A percentile compares a stretch with the other conserved stretches of the same genome.
Evolutionary conservation across 2,329 filamentous ascomycete genomes (phyloP).

Genomic region (Trematosphaeria pertusa): DNA sequence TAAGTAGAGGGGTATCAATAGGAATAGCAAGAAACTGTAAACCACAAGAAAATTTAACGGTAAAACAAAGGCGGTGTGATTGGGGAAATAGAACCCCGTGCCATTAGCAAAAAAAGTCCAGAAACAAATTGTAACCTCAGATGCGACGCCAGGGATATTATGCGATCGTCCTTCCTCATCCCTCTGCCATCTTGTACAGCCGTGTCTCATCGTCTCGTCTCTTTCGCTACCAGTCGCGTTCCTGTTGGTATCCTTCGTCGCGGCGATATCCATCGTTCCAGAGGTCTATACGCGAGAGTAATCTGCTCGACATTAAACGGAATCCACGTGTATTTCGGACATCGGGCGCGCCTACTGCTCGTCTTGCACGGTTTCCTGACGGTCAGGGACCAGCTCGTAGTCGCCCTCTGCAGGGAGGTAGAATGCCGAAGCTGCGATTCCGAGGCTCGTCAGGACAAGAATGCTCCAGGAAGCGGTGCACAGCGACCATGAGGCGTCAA

Average conservation of each 20-base stretch:
- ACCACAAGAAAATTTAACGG: background rate
- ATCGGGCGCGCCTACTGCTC: slow-evolving; percentile 37
- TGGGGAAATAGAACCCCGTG: too few species aligned
- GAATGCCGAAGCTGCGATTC: slow-evolving; percentile 71
- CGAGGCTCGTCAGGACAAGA: slow-evolving; percentile 60
- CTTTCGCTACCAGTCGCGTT: slow-evolving; percentile 14
- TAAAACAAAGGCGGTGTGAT: too few species aligned
- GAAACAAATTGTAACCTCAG: too few species aligned
- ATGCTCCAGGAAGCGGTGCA: slow-evolving; percentile 66
- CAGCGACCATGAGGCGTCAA: slow-evolving; percentile 81
- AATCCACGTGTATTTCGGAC: background rate
- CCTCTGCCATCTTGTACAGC: too few species aligned
- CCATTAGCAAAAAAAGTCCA: slow-evolving; percentile 1
- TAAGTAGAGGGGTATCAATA: slow-evolving; percentile 21
- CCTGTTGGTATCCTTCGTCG: slow-evolving; percentile 20
- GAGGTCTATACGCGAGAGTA: slow-evolving; percentile 40
- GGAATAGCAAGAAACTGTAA: background rate
- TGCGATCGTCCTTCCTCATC: too few species aligned
- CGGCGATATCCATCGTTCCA: slow-evolving; percentile 45
- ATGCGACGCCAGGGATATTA: too few species aligned
- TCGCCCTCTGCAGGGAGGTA: slow-evolving; percentile 81
- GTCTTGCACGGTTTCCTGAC: slow-evolving; percentile 34
- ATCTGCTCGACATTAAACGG: slow-evolving; percentile 33
- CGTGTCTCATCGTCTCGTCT: slow-evolving; percentile 3
- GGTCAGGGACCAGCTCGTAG: slow-evolving; percentile 75